A percentile compares a stretch with the other conserved stretches of the same genome.
Conservation (phyloP, 495 filamentous ascomycete genomes). For the Daldinia bambusicola region DNA sequence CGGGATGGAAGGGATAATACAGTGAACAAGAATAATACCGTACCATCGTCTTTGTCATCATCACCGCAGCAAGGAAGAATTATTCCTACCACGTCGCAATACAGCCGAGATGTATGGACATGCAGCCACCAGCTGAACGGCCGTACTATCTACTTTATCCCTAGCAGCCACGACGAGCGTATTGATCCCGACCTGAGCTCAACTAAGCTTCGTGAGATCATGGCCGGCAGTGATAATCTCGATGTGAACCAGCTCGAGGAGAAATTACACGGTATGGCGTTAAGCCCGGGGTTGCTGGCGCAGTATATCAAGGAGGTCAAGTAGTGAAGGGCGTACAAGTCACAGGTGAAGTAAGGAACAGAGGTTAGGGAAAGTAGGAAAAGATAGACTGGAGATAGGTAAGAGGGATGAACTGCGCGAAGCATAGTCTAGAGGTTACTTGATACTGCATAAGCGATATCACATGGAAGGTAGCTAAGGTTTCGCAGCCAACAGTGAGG, state of each 20-base stretch:
- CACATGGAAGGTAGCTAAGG: too few species aligned
- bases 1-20: not conserved
- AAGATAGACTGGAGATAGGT: not conserved
- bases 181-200: slow-evolving; percentile 31
- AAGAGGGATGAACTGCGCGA: not conserved
- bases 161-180: slow-evolving; percentile 12
- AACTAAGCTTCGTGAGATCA: slow-evolving; percentile 11
- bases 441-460: too few species aligned
- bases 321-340: not conserved
- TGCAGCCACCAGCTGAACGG: not conserved
- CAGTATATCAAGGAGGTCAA: not conserved
- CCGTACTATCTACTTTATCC: slow-evolving; percentile 18
- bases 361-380: not conserved
- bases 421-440: not conserved
- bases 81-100: not conserved
- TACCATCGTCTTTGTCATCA: not conserved
- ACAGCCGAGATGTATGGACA: slow-evolving; percentile 18
- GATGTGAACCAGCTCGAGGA: slow-evolving; percentile 2
- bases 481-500: not conserved
- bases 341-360: not conserved
- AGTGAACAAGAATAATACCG: too few species aligned
- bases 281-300: slow-evolving; percentile 21
- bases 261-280: slow-evolving; percentile 11
- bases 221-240: not conserved
- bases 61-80: too few species aligned